These are phyloP conservation scores for Psilocybe sp. DNA, from an alignment of 768 basidiomycete genomes.

Conservation along the genomic window DNA sequence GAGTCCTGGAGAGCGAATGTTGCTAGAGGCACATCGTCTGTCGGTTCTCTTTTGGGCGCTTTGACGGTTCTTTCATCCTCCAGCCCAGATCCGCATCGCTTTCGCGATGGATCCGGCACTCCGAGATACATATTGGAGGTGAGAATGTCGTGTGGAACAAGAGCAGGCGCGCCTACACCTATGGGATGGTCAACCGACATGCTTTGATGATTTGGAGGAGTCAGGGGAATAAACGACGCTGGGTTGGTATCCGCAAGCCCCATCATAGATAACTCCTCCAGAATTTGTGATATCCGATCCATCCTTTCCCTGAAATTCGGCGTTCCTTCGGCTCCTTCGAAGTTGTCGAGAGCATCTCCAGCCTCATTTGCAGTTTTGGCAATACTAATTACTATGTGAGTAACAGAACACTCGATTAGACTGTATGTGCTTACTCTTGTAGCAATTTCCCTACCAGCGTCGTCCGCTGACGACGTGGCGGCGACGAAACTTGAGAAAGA, in stretches of 20 bases:
- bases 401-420: constrained; percentile 13
- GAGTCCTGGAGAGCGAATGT: constrained; percentile 22
- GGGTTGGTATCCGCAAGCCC: constrained; percentile 23
- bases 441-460: constrained; percentile 46
- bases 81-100: constrained; percentile 41
- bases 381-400: constrained; percentile 39
- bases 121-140: constrained; percentile 24
- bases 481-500: constrained; percentile 20
- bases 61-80: constrained; percentile 42
- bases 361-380: constrained; percentile 59
- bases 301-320: constrained; percentile 55
- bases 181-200: too few species aligned
- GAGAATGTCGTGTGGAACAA: not conserved
- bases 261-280: constrained; percentile 49
- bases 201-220: constrained; percentile 1
- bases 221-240: constrained; percentile 4
- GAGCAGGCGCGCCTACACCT: too few species aligned
- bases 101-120: constrained; percentile 38
- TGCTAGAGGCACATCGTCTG: constrained; percentile 35
- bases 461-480: not conserved
- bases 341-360: constrained; percentile 45
- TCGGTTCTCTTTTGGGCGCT: constrained; percentile 46
- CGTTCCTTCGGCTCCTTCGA: constrained; percentile 44
- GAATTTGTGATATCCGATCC: constrained; percentile 49
- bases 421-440: constrained; percentile 38